Base-by-base conservation (phyloP, 1,284 basidiomycete genomes). In the Malassezia slooffiae region DNA sequence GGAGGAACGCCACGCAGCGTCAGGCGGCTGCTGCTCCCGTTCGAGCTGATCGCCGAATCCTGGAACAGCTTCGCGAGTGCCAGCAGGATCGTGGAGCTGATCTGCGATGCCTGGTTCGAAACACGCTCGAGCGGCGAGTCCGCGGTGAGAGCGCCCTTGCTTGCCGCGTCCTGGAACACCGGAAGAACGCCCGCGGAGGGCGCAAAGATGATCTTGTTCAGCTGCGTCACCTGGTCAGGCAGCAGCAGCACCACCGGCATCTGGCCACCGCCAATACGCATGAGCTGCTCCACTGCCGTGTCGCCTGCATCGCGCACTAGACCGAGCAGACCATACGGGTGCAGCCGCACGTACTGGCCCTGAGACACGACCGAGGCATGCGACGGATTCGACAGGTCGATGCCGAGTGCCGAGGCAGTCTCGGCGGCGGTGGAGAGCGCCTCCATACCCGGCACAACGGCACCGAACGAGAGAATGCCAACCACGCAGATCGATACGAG, bases 61-160 rank as follows among this genome's bases (percentile, higher is more conserved):
- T 79, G 79, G 29, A 77, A 72, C 17, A 74, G 67, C 59, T 77
- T 79, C 13, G 79, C 77, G 12, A 80, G 71, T 5, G 76, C 75
- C 29, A 80, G 71, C 15, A 80, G 61, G 36, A 78, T 72, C 12
- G 75, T 77, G 38, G 75, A 75, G 24, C 75, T 75, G 48, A 76
- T 75, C 55, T 72, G 71, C 42, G 55, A 43, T 8, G 61, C 50
- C 47, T 51, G 63, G 34, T 44, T 67, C 34, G 47, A 49, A 70
- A 72, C 37, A 66, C 62, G 54, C 42, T 57, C 50, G 31, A 55
- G 39, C 2, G 44, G 44, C 12, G 37, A n/a, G 15, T 37, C 48
- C n/a, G 43, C 37, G 4, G 33, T 24, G 12, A 24, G n/a, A 13
- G 35, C 15, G 13, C 11, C 23, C 15, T 22, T 20, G 37, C 19